phyloP scores from a whole-genome alignment of 2,329 filamentous ascomycete genomes.

The Venturiaceae sp. region DNA sequence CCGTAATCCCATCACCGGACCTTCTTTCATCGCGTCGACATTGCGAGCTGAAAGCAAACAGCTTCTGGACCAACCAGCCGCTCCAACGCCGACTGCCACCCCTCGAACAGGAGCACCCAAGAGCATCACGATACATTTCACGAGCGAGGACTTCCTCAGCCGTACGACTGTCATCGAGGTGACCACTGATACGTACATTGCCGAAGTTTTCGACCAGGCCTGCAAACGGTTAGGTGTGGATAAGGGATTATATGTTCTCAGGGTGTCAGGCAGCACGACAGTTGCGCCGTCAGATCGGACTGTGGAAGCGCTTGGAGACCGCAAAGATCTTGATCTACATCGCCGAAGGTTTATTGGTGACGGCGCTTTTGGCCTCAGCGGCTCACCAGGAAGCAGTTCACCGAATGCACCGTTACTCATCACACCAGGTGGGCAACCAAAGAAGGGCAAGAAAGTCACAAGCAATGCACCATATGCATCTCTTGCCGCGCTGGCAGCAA shows the following conservation, averaged over 20 bases:
- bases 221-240: slow-evolving; percentile 71
- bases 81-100: slow-evolving; percentile 32
- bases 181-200: slow-evolving; percentile 74
- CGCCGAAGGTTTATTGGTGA: slow-evolving; percentile 68
- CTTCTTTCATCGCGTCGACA: slow-evolving; percentile 34
- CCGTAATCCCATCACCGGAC: slow-evolving; percentile 40
- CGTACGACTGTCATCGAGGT: slow-evolving; percentile 65
- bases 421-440: slow-evolving; percentile 36
- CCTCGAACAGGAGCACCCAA: slow-evolving; percentile 60
- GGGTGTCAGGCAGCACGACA: slow-evolving; percentile 63
- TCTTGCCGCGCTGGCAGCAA: slow-evolving; percentile 36
- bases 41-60: slow-evolving; percentile 33
- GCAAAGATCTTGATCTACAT: slow-evolving; percentile 65
- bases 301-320: slow-evolving; percentile 67
- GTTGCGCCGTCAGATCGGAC: slow-evolving; percentile 69
- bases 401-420: slow-evolving; percentile 57
- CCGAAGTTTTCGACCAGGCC: slow-evolving; percentile 68
- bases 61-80: slow-evolving; percentile 31
- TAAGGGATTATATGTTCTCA: slow-evolving; percentile 69
- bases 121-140: slow-evolving; percentile 62
- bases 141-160: slow-evolving; percentile 58
- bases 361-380: slow-evolving; percentile 58
- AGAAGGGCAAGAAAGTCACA: slow-evolving; percentile 42
- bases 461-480: slow-evolving; percentile 47
- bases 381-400: slow-evolving; percentile 60